phyloP scores from a whole-genome alignment of 768 basidiomycete species.

The Tephrocybe rancida region DNA sequence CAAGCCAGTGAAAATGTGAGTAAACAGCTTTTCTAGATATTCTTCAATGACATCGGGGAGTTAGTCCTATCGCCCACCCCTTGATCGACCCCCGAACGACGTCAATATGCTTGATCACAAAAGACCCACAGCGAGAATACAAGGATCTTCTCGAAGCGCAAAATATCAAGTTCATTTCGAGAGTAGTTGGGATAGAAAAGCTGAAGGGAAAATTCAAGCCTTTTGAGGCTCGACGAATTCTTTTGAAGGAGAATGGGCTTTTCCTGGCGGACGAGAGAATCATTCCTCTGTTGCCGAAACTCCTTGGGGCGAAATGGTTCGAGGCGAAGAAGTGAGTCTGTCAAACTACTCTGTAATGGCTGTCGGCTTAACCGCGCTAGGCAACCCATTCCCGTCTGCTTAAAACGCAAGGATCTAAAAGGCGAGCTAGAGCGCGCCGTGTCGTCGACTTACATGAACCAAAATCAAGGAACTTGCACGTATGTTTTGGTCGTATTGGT shows the following conservation, averaged over 20 bases:
- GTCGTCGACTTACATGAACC: slow-evolving; percentile 94
- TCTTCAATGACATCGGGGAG: slow-evolving; percentile 22
- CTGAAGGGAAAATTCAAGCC: slow-evolving; percentile 92
- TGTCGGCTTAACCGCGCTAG: slow-evolving; percentile 40
- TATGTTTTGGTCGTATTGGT: slow-evolving; percentile 55
- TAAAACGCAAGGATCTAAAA: slow-evolving; percentile 89
- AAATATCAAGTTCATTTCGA: slow-evolving; percentile 85
- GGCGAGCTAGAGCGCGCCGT: slow-evolving; percentile 91
- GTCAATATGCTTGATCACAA: slow-evolving; percentile 88
- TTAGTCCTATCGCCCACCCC: slow-evolving; percentile 76
- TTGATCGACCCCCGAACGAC: slow-evolving; percentile 82
- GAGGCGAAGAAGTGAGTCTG: slow-evolving; percentile 88
- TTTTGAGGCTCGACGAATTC: slow-evolving; percentile 78
- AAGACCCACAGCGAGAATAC: slow-evolving; percentile 95
- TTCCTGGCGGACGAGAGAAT: slow-evolving; percentile 95
- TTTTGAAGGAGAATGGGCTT: slow-evolving; percentile 87
- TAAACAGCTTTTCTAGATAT: slow-evolving; percentile 15
- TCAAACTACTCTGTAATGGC: not conserved
- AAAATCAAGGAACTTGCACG: slow-evolving; percentile 92
- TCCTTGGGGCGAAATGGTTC: slow-evolving; percentile 91
- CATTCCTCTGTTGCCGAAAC: slow-evolving; percentile 80
- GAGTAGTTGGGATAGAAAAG: slow-evolving; percentile 90
- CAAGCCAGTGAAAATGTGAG: slow-evolving; percentile 86
- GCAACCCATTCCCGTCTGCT: slow-evolving; percentile 93
- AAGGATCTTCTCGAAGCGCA: slow-evolving; percentile 85